Evolutionary conservation across 2,329 filamentous ascomycete species (phyloP).

Genomic region (Xylariaceae sp.): DNA sequence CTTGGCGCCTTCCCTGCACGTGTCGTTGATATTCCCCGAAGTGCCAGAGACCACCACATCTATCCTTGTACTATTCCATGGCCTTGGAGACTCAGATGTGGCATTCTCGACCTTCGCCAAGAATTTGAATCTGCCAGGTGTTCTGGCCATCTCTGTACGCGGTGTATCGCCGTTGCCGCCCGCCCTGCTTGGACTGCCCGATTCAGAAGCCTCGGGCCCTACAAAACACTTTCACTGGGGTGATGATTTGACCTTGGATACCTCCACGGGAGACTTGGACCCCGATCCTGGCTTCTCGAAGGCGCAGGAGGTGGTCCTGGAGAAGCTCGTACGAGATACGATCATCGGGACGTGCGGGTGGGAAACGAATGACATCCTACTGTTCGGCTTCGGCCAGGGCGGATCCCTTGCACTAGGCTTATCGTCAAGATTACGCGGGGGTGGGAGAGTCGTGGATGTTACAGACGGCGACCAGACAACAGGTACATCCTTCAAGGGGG

Average conservation of each 20-base stretch:
- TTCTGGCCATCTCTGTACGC: constrained; percentile 69
- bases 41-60: constrained; percentile 63
- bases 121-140: constrained; percentile 70
- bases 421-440: constrained; percentile 38
- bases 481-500: constrained; percentile 43
- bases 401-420: constrained; percentile 57
- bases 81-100: constrained; percentile 70
- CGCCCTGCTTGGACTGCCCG: constrained; percentile 49
- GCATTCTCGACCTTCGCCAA: constrained; percentile 67
- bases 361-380: constrained; percentile 52
- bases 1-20: constrained; percentile 36
- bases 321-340: constrained; percentile 45
- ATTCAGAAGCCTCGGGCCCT: constrained; percentile 15
- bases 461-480: constrained; percentile 8
- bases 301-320: constrained; percentile 41
- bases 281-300: constrained; percentile 57
- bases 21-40: constrained; percentile 45
- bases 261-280: constrained; percentile 49
- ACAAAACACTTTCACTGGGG: constrained; percentile 58
- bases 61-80: constrained; percentile 77
- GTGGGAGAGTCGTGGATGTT: constrained; percentile 31
- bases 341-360: constrained; percentile 57
- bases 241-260: constrained; percentile 56
- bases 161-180: constrained; percentile 67
- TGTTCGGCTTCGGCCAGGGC: constrained; percentile 66